Evolutionary conservation across 1,139 yeast species (phyloP).

Genomic region (Saccharomycopsis hybrid): DNA sequence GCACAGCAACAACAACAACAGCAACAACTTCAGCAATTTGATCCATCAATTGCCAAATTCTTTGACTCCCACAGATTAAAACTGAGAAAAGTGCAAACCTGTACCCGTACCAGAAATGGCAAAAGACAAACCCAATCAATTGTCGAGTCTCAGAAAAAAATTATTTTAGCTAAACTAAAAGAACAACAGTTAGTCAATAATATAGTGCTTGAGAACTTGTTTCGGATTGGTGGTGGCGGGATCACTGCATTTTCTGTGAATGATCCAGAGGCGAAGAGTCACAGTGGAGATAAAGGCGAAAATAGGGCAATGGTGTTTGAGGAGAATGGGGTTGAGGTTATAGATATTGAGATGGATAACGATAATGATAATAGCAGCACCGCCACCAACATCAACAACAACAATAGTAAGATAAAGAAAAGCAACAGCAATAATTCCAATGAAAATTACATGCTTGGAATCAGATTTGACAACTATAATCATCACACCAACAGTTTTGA

Average conservation of each 20-base stretch:
- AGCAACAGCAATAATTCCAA: not conserved
- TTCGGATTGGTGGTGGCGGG: not conserved
- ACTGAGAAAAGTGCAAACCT: not conserved
- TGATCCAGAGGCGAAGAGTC: not conserved
- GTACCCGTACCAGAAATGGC: not conserved
- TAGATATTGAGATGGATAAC: not conserved
- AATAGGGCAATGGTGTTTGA: not conserved
- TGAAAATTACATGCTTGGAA: not conserved
- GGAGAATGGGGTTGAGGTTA: not conserved
- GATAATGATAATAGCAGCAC: not conserved
- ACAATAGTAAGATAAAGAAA: too few relatives aligned
- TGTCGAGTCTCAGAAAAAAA: not conserved
- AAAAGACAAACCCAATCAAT: not conserved
- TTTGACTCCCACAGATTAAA: not conserved
- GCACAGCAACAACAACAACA: too few relatives aligned
- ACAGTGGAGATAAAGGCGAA: too few relatives aligned
- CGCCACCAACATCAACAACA: too few relatives aligned
- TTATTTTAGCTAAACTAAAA: not conserved
- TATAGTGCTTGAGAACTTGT: not conserved
- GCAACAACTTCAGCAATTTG: not conserved
- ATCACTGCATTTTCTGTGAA: slow-evolving; percentile 6
- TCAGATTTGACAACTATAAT: slow-evolving; percentile 4
- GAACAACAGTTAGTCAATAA: slow-evolving; percentile 1
- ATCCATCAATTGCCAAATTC: not conserved
- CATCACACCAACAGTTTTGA: not conserved